These are phyloP conservation scores for Nematocida ironsii DNA, from an alignment of 371 early-diverging fungal genomes.

Conservation along the genomic window DNA sequence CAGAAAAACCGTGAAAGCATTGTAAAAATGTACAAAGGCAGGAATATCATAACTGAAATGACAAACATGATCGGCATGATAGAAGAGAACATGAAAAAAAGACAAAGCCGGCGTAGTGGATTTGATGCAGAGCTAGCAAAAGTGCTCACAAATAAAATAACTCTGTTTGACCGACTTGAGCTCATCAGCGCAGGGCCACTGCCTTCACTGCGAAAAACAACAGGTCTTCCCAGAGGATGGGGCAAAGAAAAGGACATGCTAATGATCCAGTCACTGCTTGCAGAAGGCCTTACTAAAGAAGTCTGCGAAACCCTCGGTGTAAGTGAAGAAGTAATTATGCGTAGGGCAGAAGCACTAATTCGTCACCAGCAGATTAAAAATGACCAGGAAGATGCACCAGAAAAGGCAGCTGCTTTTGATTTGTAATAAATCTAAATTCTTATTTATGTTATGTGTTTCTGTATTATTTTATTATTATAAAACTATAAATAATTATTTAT, in stretches of 20 bases:
- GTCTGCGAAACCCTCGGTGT: conserved; percentile 59
- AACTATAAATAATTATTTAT: not conserved
- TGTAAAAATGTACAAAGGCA: conserved; percentile 55
- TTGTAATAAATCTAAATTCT: not conserved
- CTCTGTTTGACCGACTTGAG: conserved; percentile 59
- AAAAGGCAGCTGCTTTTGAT: not conserved
- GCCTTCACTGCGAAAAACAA: conserved; percentile 50
- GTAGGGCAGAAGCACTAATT: conserved; percentile 62
- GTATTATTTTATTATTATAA: not conserved
- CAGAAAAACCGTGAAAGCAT: conserved; percentile 63
- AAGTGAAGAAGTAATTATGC: conserved; percentile 62
- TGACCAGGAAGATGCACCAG: conserved; percentile 12
- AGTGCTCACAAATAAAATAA: conserved; percentile 63
- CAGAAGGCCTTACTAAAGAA: conserved; percentile 59
- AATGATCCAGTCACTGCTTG: conserved; percentile 58
- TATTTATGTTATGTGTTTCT: not conserved
- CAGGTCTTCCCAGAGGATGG: conserved; percentile 66
- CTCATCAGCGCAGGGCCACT: conserved; percentile 37
- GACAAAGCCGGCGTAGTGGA: conserved; percentile 56
- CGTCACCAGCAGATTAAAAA: conserved; percentile 18
- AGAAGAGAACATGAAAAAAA: conserved; percentile 59
- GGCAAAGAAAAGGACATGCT: conserved; percentile 60
- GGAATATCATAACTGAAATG: conserved; percentile 59
- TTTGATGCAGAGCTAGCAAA: conserved; percentile 61
- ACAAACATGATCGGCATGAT: conserved; percentile 64